These are phyloP conservation scores for Thermomucor indicae-seudaticae DNA, from an alignment of 371 early-diverging fungal species.

Conservation along the genomic window DNA sequence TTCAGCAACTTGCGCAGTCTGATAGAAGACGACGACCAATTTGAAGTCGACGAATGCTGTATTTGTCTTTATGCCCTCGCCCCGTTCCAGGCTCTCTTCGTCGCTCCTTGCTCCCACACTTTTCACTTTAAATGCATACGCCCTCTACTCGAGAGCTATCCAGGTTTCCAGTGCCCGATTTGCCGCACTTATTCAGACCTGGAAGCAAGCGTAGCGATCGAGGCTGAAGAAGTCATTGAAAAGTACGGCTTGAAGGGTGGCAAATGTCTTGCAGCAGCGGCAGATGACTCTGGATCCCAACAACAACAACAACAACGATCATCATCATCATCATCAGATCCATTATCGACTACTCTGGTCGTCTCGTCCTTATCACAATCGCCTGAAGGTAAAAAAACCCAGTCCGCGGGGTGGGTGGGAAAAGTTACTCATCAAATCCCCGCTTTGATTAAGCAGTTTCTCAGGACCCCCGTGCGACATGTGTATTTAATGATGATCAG, in stretches of 20 bases:
- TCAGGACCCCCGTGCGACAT: slow-evolving; percentile 7
- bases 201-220: slow-evolving; percentile 78
- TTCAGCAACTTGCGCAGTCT: slow-evolving; percentile 23
- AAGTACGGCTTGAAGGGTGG: slow-evolving; percentile 18
- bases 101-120: too few species aligned
- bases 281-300: background rate
- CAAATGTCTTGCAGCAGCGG: background rate
- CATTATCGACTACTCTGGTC: too few species aligned
- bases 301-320: background rate
- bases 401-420: too few species aligned
- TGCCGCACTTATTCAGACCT: slow-evolving; percentile 94
- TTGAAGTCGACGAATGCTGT: slow-evolving; percentile 76
- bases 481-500: slow-evolving; percentile 8
- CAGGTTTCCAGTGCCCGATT: slow-evolving; percentile 90
- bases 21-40: slow-evolving; percentile 4
- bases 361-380: too few species aligned
- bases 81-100: slow-evolving; percentile 90
- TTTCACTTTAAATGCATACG: slow-evolving; percentile 94
- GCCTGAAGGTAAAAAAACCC: too few species aligned
- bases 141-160: slow-evolving; percentile 65
- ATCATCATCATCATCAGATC: too few species aligned
- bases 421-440: too few species aligned
- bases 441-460: too few species aligned
- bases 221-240: slow-evolving; percentile 53
- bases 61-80: slow-evolving; percentile 90